Conservation (phyloP, 2,329 filamentous ascomycete genomes). For the Ilyonectria robusta region DNA sequence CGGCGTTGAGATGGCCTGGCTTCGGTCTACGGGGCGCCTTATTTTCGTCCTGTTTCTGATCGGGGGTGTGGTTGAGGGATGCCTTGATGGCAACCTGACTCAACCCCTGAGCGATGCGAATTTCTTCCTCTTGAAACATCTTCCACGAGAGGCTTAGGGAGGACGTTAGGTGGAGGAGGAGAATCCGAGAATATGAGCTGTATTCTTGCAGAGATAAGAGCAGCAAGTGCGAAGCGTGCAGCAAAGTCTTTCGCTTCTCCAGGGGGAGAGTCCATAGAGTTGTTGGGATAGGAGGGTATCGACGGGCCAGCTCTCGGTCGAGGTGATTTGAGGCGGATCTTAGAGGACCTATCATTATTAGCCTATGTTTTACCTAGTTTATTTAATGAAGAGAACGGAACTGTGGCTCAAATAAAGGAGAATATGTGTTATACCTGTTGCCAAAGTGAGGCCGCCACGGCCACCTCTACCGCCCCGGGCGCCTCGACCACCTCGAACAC, state of each 20-base stretch:
- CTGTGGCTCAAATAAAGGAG: not conserved
- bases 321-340: constrained; percentile 59
- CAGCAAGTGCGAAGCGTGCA: constrained; percentile 81
- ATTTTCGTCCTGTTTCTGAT: constrained; percentile 69
- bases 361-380: constrained; percentile 3
- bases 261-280: constrained; percentile 71
- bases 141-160: constrained; percentile 78
- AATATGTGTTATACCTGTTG: constrained; percentile 52
- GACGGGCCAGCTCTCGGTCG: constrained; percentile 62
- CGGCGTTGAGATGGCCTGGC: constrained; percentile 63
- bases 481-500: constrained; percentile 49
- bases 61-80: constrained; percentile 48
- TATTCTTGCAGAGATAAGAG: constrained; percentile 85
- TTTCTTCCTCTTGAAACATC: constrained; percentile 79
- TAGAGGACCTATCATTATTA: constrained; percentile 51
- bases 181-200: constrained; percentile 78
- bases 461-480: constrained; percentile 52
- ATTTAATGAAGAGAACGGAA: not conserved
- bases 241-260: constrained; percentile 75
- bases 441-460: constrained; percentile 48
- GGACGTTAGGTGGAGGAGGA: constrained; percentile 79
- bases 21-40: constrained; percentile 80
- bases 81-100: constrained; percentile 77
- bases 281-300: constrained; percentile 73
- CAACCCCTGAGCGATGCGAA: constrained; percentile 80